Evolutionary conservation across 1,284 basidiomycete genomes (phyloP), one percentile per base, ranked within the genome.

Genomic region (Ceraceosorus guamensis): DNA sequence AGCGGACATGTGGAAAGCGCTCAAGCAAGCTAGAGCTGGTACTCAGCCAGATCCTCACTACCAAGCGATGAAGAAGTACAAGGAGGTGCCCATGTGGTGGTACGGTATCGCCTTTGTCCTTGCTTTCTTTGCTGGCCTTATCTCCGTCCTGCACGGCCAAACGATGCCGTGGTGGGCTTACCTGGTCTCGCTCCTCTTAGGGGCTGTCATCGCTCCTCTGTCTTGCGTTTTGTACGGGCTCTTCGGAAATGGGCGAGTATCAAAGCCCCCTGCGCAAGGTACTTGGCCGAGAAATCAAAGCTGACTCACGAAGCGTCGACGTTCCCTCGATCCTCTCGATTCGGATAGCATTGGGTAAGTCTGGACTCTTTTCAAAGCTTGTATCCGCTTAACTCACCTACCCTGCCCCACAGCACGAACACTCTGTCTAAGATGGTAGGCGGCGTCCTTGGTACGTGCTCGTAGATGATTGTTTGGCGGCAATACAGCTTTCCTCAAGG

Each of bases 71-170:
- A 53, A 49, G 34, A 65, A 63, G 53, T 77, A 75, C 56, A 64
- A 65, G 33, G 71, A 75, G 46, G 73, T 63, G 0, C 68, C 70
- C 0, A 55, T 53, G 53, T 72, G 63, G 62, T 76, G 71, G 70
- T 77, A 75, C 50, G 35, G 24, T 16, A 32, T 50, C 24, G 14
- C 74, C 30, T 39, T 65, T 18, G 60, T 68, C 24, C 57, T 66
- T 2, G 48, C 52, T 14, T 62, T 63, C n/a, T 30, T 46, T 18
- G 39, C 46, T 18, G 65, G 63, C 2, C 33, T 65, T 32, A 34
- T 65, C 10, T 60, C 59, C 1, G 60, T 62, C 6, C n/a, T 60
- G 30, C 67, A 48, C 48, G 67, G 57, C 59, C 50, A 63, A 46
- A 65, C 68, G 10, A 56, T 75, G 6, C 70, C 67, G 5, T 59